Base-by-base conservation (phyloP, 1,284 basidiomycete genomes). In the Limonomyces culmigenus region DNA sequence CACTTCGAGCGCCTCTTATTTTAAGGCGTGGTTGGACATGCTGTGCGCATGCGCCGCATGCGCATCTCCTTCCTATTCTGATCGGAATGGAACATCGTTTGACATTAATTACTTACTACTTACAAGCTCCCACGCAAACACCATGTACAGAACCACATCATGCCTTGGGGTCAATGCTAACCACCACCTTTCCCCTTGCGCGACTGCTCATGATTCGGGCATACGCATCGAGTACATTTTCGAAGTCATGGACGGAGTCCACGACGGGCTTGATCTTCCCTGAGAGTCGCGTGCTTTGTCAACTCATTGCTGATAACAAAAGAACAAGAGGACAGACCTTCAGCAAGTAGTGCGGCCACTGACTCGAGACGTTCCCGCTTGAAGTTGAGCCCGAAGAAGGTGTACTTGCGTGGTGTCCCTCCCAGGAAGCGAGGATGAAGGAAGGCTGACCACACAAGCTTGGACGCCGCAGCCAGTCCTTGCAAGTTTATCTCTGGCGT, bases 181-280 rank as follows among this genome's bases (percentile, higher is more conserved):
- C 54, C 2, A 70, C 53, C 2, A 84, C 61, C 50, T 83, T 83
- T 1, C 79, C 80, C 12, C 56, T 65, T 2, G 74, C 70, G 32
- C 65, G 59, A 3, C 56, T 52, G 3, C 62, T 62, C 56, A 69
- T 57, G n/a, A 78, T 46, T 33, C 61, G 59, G 21, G 71, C 67
- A 42, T 75, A 84, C 3, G 75, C 79, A 41, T 67, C 55, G 29
- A 64, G 45, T 0, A 54, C 65, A 18, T 78, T 70, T 13, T 67
- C 62, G 37, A 80, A 78, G 3, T 48, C 48, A 41, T 58, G 67
- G 2, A 71, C 65, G 0, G 69, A 73, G 50, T 84, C 78, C 5
- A 84, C 63, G 0, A 63, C 45, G 0, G 74, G 61, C 42, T 66
- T 68, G 3, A 79, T 47, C 39, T 60, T 58, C 23, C 71, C 74